phyloP scores from a whole-genome alignment of 306 rosid genomes.

The Canavalia gladiata region DNA sequence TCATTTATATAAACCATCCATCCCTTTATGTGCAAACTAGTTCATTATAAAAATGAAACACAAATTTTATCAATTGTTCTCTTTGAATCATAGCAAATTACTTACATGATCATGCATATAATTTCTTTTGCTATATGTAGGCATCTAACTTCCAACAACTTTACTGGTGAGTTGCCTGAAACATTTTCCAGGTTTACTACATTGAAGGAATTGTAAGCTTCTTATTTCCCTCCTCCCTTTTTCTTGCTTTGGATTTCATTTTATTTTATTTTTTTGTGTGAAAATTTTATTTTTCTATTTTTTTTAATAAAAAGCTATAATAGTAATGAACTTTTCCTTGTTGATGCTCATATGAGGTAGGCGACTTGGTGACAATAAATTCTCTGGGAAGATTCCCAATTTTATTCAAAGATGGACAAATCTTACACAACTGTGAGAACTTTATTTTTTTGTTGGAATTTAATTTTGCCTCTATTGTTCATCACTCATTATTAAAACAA shows the following conservation, averaged over 20 bases:
- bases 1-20: too few species aligned
- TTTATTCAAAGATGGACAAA: conserved; percentile 66
- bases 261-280: too few species aligned
- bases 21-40: too few species aligned
- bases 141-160: conserved; percentile 56
- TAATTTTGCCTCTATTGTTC: neutral
- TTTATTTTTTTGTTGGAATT: neutral
- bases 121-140: conserved; percentile 44
- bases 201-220: conserved; percentile 60
- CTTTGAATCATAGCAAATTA: neutral
- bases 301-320: too few species aligned
- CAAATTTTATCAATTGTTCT: neutral
- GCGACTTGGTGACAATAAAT: conserved; percentile 61
- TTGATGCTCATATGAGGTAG: conserved; percentile 48
- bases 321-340: neutral
- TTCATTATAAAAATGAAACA: neutral
- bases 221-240: neutral
- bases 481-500: conserved; percentile 11
- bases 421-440: conserved; percentile 59
- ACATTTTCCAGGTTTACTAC: conserved; percentile 46
- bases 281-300: too few species aligned
- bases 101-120: neutral
- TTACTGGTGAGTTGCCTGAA: conserved; percentile 52
- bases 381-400: conserved; percentile 70
- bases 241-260: too few species aligned